Conservation (phyloP, 192 early-diverging fungal species). For the Linnemannia elongata region DNA sequence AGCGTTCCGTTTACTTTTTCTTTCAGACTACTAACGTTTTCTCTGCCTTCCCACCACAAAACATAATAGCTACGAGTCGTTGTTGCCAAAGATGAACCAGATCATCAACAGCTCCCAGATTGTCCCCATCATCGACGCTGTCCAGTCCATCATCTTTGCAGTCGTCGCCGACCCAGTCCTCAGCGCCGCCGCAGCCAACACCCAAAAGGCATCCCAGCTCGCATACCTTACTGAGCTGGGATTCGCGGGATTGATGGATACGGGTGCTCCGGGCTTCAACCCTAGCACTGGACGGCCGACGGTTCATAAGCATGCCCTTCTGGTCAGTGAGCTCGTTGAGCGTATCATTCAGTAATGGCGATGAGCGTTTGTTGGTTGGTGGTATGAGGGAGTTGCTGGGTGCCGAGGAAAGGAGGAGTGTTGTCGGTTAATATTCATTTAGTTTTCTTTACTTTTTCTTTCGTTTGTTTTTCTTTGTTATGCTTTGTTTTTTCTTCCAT, state of each 20-base stretch:
- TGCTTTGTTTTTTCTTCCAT: too few relatives aligned
- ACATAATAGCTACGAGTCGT: constrained; percentile 71
- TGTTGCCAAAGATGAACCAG: constrained; percentile 82
- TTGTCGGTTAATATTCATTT: too few relatives aligned
- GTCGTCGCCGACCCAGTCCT: constrained; percentile 68
- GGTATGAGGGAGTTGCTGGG: too few relatives aligned
- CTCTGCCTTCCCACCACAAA: constrained; percentile 5
- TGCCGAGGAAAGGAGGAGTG: too few relatives aligned
- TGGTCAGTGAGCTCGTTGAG: constrained; percentile 67
- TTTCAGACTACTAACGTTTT: not conserved
- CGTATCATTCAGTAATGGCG: constrained; percentile 58
- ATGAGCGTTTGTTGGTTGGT: too few relatives aligned
- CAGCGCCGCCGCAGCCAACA: constrained; percentile 41
- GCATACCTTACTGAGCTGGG: constrained; percentile 67
- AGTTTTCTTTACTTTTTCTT: too few relatives aligned
- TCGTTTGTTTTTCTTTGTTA: too few relatives aligned
- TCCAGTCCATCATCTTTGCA: constrained; percentile 80
- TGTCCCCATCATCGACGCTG: constrained; percentile 73
- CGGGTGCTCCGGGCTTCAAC: constrained; percentile 56
- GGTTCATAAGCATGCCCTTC: constrained; percentile 62
- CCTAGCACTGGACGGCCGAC: constrained; percentile 60
- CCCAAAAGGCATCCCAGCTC: constrained; percentile 58
- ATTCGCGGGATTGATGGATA: constrained; percentile 64
- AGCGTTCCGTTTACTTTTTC: too few relatives aligned
- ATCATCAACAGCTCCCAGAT: constrained; percentile 75